phyloP scores from a whole-genome alignment of 2,329 filamentous ascomycete species.

The Trichoderma pleuroti region DNA sequence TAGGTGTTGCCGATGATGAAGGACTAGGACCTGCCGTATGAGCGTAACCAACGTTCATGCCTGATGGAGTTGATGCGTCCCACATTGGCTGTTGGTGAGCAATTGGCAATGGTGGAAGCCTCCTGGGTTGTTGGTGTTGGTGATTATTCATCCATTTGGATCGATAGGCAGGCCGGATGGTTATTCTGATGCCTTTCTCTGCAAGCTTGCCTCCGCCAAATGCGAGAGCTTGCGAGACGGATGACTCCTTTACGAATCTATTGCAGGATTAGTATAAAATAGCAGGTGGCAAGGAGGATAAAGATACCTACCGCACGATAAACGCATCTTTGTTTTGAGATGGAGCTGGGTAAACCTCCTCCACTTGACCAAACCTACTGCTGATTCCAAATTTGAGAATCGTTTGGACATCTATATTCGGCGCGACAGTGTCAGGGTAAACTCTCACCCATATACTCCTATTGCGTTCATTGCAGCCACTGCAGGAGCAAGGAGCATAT shows the following conservation, averaged over 20 bases:
- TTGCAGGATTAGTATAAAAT: neutral
- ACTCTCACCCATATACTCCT: conserved; percentile 31
- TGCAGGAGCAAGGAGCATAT: conserved; percentile 29
- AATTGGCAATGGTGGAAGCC: neutral
- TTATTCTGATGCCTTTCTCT: conserved; percentile 28
- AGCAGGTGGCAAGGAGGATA: neutral
- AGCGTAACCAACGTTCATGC: neutral
- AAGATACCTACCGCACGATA: conserved; percentile 29
- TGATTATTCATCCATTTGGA: conserved; percentile 32
- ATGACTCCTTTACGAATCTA: conserved; percentile 30
- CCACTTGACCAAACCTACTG: conserved; percentile 30
- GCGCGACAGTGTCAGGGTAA: neutral
- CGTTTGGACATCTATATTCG: conserved; percentile 25
- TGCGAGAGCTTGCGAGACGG: conserved; percentile 28
- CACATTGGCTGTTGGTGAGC: conserved; percentile 4
- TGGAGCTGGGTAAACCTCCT: conserved; percentile 26
- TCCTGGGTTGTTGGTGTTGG: conserved; percentile 3
- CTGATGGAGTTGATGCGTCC: neutral
- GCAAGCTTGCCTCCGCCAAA: conserved; percentile 25
- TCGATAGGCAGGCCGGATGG: conserved; percentile 28
- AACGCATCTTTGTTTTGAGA: conserved; percentile 22
- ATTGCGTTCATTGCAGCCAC: conserved; percentile 33
- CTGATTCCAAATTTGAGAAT: conserved; percentile 32
- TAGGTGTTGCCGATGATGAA: neutral
- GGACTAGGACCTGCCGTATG: neutral